phyloP scores from a whole-genome alignment of 805 yeast genomes.

The Candida ficus region DNA sequence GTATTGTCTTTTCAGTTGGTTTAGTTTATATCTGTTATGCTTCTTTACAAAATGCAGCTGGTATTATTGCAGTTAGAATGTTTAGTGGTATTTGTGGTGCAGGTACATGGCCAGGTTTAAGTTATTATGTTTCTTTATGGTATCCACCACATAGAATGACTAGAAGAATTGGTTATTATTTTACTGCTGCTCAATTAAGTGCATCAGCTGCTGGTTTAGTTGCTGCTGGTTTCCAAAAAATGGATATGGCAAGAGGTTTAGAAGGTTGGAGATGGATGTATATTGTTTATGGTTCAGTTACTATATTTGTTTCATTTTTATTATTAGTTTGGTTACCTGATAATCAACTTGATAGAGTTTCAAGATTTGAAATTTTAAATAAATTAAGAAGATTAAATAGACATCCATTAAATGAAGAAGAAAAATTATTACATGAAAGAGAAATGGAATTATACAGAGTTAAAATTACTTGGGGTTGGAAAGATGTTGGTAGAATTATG shows the following conservation, averaged over 20 bases:
- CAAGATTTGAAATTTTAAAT: slow-evolving; percentile 9
- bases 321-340: slow-evolving; percentile 86
- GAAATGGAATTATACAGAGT: slow-evolving; percentile 55
- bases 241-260: slow-evolving; percentile 65
- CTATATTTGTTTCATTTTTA: slow-evolving; percentile 56
- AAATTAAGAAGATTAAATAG: slow-evolving; percentile 19
- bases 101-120: slow-evolving; percentile 89
- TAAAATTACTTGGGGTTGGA: slow-evolving; percentile 49
- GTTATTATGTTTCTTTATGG: slow-evolving; percentile 79
- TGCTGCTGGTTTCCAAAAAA: slow-evolving; percentile 81
- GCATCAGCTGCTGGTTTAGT: slow-evolving; percentile 88
- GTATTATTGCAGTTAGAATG: slow-evolving; percentile 66
- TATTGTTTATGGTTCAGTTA: slow-evolving; percentile 67
- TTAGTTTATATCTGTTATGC: slow-evolving; percentile 71
- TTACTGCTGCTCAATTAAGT: slow-evolving; percentile 87
- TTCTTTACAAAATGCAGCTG: slow-evolving; percentile 49
- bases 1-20: slow-evolving; percentile 76
- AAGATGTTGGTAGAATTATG: slow-evolving; percentile 50
- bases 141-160: slow-evolving; percentile 77
- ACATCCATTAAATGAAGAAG: slow-evolving; percentile 48
- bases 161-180: slow-evolving; percentile 78
- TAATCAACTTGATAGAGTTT: slow-evolving; percentile 16
- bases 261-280: slow-evolving; percentile 89
- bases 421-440: slow-evolving; percentile 47
- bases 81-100: slow-evolving; percentile 76